Conservation (phyloP, 2,329 filamentous ascomycete genomes). For the Aspergillus unguis region DNA sequence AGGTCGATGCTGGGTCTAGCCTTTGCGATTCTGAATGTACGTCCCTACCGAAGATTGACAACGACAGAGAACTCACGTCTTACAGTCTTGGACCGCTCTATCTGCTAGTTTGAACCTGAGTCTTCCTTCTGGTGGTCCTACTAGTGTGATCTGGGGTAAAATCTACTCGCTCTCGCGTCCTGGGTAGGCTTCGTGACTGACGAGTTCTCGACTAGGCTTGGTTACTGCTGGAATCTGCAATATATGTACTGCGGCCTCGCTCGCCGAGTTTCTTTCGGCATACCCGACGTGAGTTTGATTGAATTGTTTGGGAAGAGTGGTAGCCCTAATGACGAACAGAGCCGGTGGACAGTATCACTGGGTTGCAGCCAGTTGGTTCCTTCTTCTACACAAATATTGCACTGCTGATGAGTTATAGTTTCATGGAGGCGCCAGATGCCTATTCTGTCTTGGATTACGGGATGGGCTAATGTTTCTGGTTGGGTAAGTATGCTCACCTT, state of each 20-base stretch:
- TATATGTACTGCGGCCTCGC: constrained; percentile 63
- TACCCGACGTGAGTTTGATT: constrained; percentile 49
- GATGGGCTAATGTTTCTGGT: constrained; percentile 67
- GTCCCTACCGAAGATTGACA: constrained; percentile 9
- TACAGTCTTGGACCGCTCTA: constrained; percentile 57
- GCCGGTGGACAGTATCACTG: constrained; percentile 68
- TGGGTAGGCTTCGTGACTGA: neutral
- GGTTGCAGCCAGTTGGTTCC: constrained; percentile 52
- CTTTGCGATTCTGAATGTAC: constrained; percentile 59
- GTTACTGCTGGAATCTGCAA: constrained; percentile 65
- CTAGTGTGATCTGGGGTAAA: constrained; percentile 69
- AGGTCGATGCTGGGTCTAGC: constrained; percentile 60
- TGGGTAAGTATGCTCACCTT: constrained; percentile 50
- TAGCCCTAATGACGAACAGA: constrained; percentile 20
- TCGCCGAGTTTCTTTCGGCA: constrained; percentile 68
- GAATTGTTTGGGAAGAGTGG: neutral
- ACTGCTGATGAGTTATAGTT: constrained; percentile 36
- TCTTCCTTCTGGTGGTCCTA: constrained; percentile 68
- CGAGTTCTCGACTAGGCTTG: constrained; percentile 34
- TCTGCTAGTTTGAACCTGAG: constrained; percentile 58
- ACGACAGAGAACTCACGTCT: constrained; percentile 3
- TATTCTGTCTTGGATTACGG: constrained; percentile 65
- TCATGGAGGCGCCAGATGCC: constrained; percentile 60
- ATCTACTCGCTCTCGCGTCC: neutral
- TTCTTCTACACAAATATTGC: neutral